Base-by-base conservation (phyloP, 192 early-diverging fungal species). In the Borealophlyctis nickersoniae region DNA sequence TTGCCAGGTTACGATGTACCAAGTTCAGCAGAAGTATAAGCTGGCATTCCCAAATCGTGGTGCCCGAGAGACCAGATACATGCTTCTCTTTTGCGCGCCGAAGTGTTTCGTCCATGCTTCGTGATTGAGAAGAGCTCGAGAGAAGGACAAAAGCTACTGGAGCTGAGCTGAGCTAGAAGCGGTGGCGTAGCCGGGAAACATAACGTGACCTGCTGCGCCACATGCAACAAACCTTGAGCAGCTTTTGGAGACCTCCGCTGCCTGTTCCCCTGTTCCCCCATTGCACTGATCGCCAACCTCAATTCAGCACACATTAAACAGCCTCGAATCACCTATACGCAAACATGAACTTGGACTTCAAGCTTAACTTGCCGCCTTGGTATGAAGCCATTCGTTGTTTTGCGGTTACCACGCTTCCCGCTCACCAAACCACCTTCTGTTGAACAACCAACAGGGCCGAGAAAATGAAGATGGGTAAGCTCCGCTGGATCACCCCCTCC, bases 51-150 rank as follows among this genome's bases (percentile, higher is more conserved):
- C 29, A 50, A n/a, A 70, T 50, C 26, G 69, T 70, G 2, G 74
- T 66, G 24, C 80, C 80, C 9, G 33, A 27, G 64, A 67, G 75
- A 11, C 80, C 80, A 2, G 32, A 32, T 2, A 78, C 76, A 60
- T 79, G 77, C 29, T 56, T 60, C 51, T 78, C 74, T 50, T 78
- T 81, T 1, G 60, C 69, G 36, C 52, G 28, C n/a, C 63, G 39
- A n/a, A 14, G 33, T 27, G 51, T 52, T 16, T 62, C 62, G 58
- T 75, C 66, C 65, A 72, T 75, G 28, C 9, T 67, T 58, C n/a
- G n/a, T n/a, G n/a, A n/a, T n/a, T n/a, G n/a, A n/a, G n/a, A n/a
- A n/a, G n/a, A n/a, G n/a, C n/a, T n/a, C n/a, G n/a, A n/a, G n/a
- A n/a, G n/a, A n/a, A n/a, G n/a, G n/a, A n/a, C n/a, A n/a, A n/a